Conservation (phyloP, 2,329 filamentous ascomycete species). For the Diaporthe nobilis region DNA sequence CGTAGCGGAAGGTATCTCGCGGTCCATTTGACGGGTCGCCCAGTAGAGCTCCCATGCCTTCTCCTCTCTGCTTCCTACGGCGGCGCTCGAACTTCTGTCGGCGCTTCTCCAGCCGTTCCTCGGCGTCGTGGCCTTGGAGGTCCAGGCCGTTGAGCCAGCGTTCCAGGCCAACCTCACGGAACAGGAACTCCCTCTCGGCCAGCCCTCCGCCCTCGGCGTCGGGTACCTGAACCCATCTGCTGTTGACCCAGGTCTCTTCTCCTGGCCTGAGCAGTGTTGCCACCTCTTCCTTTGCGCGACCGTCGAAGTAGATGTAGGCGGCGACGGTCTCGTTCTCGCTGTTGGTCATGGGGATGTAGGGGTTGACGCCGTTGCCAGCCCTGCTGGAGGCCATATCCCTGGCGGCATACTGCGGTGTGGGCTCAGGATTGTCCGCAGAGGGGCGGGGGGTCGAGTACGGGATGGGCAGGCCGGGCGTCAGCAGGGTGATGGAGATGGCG, state of each 20-base stretch:
- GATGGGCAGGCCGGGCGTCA: constrained; percentile 89
- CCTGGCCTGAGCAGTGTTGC: constrained; percentile 92
- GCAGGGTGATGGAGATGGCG: constrained; percentile 96
- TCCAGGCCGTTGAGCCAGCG: constrained; percentile 97
- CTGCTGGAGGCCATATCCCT: constrained; percentile 71
- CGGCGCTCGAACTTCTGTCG: constrained; percentile 82
- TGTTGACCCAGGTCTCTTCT: constrained; percentile 99
- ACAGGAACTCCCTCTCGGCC: constrained; percentile 96
- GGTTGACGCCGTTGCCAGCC: constrained; percentile 73
- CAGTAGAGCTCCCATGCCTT: constrained; percentile 53
- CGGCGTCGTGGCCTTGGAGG: constrained; percentile 91
- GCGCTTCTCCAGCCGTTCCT: constrained; percentile 90
- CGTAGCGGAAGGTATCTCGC: constrained; percentile 81
- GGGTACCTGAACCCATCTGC: constrained; percentile 95
- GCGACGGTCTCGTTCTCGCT: constrained; percentile 97
- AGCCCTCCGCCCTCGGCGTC: constrained; percentile 92
- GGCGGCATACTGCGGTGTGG: constrained; percentile 85
- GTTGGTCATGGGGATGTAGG: constrained; percentile 92
- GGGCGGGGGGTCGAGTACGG: constrained; percentile 93
- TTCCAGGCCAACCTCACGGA: constrained; percentile 95
- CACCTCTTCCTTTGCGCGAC: constrained; percentile 94
- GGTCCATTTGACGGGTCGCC: constrained; percentile 58
- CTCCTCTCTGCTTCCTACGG: constrained; percentile 73
- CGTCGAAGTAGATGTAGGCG: constrained; percentile 99
- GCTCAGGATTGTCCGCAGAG: constrained; percentile 81